These are phyloP conservation scores for Fragilaria radians DNA, from an alignment of 108 stramenopile species.

Conservation along the genomic window DNA sequence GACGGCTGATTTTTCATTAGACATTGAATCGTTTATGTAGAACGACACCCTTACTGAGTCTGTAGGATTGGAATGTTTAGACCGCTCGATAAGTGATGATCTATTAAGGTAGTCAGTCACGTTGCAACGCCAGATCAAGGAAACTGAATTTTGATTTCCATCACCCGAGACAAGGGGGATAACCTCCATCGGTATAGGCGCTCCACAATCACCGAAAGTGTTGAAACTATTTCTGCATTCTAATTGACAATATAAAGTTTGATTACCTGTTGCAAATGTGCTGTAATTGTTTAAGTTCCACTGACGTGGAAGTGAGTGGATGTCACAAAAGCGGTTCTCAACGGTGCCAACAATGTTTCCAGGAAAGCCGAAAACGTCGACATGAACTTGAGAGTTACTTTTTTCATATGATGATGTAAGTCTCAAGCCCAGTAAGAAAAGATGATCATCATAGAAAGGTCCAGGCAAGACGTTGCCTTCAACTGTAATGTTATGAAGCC, in stretches of 20 bases:
- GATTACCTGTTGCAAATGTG: no score
- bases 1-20: background rate
- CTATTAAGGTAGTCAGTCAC: background rate
- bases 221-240: no score
- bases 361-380: constrained; percentile 11
- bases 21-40: background rate
- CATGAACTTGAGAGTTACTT: background rate
- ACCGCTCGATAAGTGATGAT: background rate
- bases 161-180: background rate
- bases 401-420: constrained; percentile 10
- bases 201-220: no score
- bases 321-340: no score
- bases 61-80: background rate
- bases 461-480: constrained; percentile 16
- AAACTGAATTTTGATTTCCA: background rate
- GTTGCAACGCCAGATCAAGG: background rate
- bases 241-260: no score
- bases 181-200: constrained; percentile 4
- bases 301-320: no score
- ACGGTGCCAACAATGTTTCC: no score
- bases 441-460: constrained; percentile 2
- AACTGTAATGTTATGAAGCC: no score
- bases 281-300: no score
- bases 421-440: constrained; percentile 11
- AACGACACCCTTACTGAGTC: background rate